Percentiles rank a stretch among this genome's conserved stretches.
phyloP scores from a whole-genome alignment of 2,329 filamentous ascomycete species.

The Nigrospora osmanthi region DNA sequence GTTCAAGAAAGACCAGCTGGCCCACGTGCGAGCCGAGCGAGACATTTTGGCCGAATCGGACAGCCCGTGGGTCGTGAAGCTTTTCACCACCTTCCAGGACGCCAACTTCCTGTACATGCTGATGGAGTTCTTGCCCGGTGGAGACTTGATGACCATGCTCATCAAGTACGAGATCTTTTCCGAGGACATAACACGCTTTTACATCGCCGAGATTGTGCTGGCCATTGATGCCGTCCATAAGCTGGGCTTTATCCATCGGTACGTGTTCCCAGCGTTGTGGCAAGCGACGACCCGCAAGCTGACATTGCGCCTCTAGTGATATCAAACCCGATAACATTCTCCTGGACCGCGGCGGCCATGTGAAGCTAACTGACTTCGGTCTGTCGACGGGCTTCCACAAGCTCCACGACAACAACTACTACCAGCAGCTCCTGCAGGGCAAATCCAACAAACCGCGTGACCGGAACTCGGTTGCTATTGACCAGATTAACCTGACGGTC shows the following conservation, averaged over 20 bases:
- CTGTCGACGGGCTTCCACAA: constrained; percentile 97
- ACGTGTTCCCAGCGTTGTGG: constrained; percentile 21
- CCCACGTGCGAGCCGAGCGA: constrained; percentile 93
- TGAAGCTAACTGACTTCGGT: constrained; percentile 97
- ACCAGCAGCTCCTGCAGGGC: constrained; percentile 88
- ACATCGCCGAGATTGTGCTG: constrained; percentile 96
- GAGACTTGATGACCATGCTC: constrained; percentile 99
- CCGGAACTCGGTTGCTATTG: constrained; percentile 88
- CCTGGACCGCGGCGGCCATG: constrained; percentile 88
- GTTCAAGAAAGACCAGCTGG: constrained; percentile 98
- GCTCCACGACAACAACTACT: constrained; percentile 96
- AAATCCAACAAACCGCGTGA: constrained; percentile 67
- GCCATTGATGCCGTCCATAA: constrained; percentile 99
- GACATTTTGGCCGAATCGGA: constrained; percentile 98
- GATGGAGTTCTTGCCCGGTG: constrained; percentile 98
- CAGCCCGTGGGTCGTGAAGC: constrained; percentile 98
- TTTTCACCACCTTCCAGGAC: constrained; percentile 97
- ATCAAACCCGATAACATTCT: constrained; percentile 99
- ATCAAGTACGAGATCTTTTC: constrained; percentile 99
- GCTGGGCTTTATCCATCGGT: constrained; percentile 97
- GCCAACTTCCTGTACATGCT: constrained; percentile 95
- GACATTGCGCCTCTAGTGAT: constrained; percentile 50
- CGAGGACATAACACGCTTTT: constrained; percentile 96
- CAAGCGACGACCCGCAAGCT: too few species aligned
- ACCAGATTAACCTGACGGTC: constrained; percentile 96